Conservation (phyloP, 371 early-diverging fungal species). For the Actinomucor elegans region DNA sequence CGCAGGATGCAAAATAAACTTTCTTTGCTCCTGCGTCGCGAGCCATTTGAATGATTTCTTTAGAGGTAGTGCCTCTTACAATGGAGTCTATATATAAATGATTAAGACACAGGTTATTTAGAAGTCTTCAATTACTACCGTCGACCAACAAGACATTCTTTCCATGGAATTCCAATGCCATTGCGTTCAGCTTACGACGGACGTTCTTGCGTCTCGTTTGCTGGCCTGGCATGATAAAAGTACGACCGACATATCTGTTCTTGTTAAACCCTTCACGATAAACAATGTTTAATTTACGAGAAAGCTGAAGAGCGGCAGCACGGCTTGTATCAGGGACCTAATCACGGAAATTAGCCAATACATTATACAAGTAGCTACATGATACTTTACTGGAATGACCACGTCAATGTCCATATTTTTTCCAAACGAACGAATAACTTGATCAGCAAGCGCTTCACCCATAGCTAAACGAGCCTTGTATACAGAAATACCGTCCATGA, state of each 20-base stretch:
- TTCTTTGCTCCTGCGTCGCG: constrained; percentile 96
- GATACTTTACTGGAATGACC: constrained; percentile 84
- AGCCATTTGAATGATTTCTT: constrained; percentile 97
- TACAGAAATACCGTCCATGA: constrained; percentile 96
- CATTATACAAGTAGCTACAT: no score
- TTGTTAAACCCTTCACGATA: constrained; percentile 98
- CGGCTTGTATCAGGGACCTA: constrained; percentile 96
- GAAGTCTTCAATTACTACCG: constrained; percentile 62
- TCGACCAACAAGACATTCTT: constrained; percentile 96
- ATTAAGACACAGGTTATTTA: no score
- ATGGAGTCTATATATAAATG: constrained; percentile 74
- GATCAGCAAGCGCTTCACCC: constrained; percentile 92
- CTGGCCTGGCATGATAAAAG: constrained; percentile 99
- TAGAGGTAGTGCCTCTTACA: constrained; percentile 96
- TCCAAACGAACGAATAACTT: constrained; percentile 70
- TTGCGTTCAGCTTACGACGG: constrained; percentile 95
- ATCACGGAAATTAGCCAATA: background rate
- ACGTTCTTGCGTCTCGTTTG: constrained; percentile 86
- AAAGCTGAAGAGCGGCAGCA: constrained; percentile 90
- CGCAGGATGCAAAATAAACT: constrained; percentile 97
- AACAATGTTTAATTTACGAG: constrained; percentile 78
- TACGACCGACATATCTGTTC: constrained; percentile 96
- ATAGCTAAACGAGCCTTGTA: constrained; percentile 95
- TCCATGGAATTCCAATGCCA: constrained; percentile 91
- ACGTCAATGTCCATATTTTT: constrained; percentile 87